Evolutionary conservation across 139 green algal species (phyloP).

Genomic region (Coelastrella sp.): DNA sequence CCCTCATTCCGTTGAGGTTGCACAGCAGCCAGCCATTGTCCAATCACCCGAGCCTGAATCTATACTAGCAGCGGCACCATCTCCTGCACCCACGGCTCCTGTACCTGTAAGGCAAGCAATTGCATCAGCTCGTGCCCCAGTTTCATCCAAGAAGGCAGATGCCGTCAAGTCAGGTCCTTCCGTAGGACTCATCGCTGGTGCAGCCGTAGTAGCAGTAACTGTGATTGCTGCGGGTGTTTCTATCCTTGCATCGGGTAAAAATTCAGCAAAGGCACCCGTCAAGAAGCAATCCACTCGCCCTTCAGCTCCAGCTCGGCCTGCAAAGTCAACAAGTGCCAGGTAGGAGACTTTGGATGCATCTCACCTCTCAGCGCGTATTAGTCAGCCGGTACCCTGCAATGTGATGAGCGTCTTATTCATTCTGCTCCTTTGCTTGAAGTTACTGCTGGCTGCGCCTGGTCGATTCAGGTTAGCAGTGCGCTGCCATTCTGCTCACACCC

Average conservation of each 20-base stretch:
- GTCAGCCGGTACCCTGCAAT: no score
- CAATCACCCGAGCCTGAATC: background rate
- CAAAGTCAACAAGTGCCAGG: background rate
- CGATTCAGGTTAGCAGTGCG: no score
- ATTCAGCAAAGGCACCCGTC: background rate
- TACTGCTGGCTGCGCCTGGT: no score
- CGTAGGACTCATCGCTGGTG: slow-evolving; percentile 28
- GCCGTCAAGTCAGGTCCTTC: slow-evolving; percentile 10
- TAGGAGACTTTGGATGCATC: background rate
- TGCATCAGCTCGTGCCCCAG: background rate
- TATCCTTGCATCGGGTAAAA: slow-evolving; percentile 14
- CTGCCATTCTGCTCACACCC: no score
- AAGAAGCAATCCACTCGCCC: slow-evolving; percentile 13
- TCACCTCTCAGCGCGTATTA: background rate
- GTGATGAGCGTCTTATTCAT: no score
- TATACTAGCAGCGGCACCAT: background rate
- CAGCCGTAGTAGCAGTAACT: slow-evolving; percentile 25
- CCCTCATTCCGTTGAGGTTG: background rate
- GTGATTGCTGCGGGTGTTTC: slow-evolving; percentile 16
- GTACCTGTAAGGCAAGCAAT: background rate
- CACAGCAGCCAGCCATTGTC: background rate
- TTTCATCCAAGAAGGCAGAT: background rate
- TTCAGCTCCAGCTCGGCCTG: background rate
- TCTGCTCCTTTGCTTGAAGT: no score
- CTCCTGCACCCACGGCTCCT: background rate